These are phyloP conservation scores for Thermomucor indicae-seudaticae DNA, from an alignment of 371 early-diverging fungal species.

Conservation along the genomic window DNA sequence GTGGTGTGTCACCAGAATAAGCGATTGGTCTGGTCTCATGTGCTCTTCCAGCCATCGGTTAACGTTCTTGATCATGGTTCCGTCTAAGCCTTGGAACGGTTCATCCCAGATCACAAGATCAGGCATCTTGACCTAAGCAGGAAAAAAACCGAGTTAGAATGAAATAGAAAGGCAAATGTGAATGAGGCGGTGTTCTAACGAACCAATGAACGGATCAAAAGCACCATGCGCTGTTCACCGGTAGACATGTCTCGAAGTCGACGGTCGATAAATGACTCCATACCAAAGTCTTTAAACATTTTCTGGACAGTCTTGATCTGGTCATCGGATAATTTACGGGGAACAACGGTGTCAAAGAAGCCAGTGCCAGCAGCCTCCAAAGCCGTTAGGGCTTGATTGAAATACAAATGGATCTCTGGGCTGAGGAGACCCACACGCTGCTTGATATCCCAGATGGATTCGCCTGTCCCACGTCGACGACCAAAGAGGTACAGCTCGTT, in stretches of 20 bases:
- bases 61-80: conserved; percentile 34
- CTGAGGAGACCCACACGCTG: conserved; percentile 44
- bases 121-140: conserved; percentile 38
- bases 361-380: conserved; percentile 43
- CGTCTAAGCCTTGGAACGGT: conserved; percentile 59
- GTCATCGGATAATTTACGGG: conserved; percentile 17
- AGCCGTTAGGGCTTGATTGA: conserved; percentile 37
- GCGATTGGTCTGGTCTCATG: conserved; percentile 41
- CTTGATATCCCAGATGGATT: conserved; percentile 60
- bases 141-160: not conserved
- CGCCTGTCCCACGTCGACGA: conserved; percentile 51
- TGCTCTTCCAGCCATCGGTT: conserved; percentile 48
- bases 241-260: conserved; percentile 40
- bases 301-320: conserved; percentile 17
- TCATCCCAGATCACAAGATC: conserved; percentile 58
- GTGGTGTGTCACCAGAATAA: conserved; percentile 62
- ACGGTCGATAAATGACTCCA: conserved; percentile 21
- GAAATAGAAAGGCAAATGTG: not conserved
- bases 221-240: conserved; percentile 54
- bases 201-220: conserved; percentile 49
- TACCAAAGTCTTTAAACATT: conserved; percentile 43
- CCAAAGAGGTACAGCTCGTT: conserved; percentile 56
- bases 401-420: conserved; percentile 58
- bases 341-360: conserved; percentile 42
- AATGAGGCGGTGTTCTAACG: not conserved